These are phyloP conservation scores for Fusarium newnesense DNA, from an alignment of 2,329 filamentous ascomycete genomes.

Conservation along the genomic window DNA sequence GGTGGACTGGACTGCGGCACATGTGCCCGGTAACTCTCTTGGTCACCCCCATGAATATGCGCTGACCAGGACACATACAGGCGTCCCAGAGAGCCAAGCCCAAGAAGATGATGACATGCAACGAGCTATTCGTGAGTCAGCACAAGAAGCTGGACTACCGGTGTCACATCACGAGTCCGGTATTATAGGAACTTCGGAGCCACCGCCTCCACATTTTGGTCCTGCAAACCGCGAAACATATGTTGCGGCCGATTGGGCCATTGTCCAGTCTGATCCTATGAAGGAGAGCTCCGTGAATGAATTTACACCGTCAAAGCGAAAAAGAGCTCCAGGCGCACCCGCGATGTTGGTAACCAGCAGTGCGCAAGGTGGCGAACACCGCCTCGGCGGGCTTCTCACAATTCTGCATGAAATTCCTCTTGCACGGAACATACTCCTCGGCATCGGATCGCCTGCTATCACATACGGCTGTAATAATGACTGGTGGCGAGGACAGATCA, in stretches of 20 bases:
- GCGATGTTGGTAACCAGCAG: slow-evolving; percentile 60
- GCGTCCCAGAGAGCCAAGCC: slow-evolving; percentile 49
- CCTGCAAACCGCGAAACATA: slow-evolving; percentile 68
- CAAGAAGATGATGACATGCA: slow-evolving; percentile 67
- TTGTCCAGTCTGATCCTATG: slow-evolving; percentile 58
- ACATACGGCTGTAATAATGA: slow-evolving; percentile 66
- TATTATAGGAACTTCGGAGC: slow-evolving; percentile 53
- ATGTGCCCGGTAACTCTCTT: slow-evolving; percentile 53
- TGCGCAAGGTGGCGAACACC: slow-evolving; percentile 50
- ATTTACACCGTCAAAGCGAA: slow-evolving; percentile 55
- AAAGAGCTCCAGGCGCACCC: slow-evolving; percentile 55
- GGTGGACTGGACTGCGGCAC: slow-evolving; percentile 58
- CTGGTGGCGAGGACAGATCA: slow-evolving; percentile 71
- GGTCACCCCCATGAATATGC: slow-evolving; percentile 20
- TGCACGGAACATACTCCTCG: slow-evolving; percentile 65
- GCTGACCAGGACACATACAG: slow-evolving; percentile 49
- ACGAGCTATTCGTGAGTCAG: slow-evolving; percentile 66
- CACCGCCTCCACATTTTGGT: slow-evolving; percentile 64
- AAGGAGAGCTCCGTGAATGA: slow-evolving; percentile 34
- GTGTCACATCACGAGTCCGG: slow-evolving; percentile 61
- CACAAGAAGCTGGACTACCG: slow-evolving; percentile 60
- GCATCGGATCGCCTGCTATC: slow-evolving; percentile 51
- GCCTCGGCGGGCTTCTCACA: slow-evolving; percentile 65
- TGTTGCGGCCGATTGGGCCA: slow-evolving; percentile 66
- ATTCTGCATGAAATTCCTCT: slow-evolving; percentile 70